Evolutionary conservation across 495 filamentous ascomycete genomes (phyloP), one percentile per base, ranked within the genome.

Genomic region (Neurospora sp.): DNA sequence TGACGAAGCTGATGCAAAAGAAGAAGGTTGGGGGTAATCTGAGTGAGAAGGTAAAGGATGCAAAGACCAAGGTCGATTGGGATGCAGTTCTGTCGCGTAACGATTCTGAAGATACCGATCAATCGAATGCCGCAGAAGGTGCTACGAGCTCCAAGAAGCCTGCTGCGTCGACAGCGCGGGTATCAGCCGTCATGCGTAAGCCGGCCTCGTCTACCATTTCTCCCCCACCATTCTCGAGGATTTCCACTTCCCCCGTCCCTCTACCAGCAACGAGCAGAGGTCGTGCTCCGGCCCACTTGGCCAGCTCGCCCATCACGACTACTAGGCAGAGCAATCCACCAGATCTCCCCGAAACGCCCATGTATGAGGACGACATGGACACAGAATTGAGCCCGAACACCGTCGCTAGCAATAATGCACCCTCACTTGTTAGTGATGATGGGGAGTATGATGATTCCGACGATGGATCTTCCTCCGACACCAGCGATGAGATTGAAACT

Each of bases 361-460:
- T 83, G 69, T 83, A 85, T 69, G 79, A 84, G 18, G 86, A 87
- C 16, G 82, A 85, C 39, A 78, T 89, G 71, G 87, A 89, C 69
- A 83, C 83, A 38, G 91, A 93, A 69, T 83, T 96, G 42, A 95
- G 92, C 76, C 94, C 94, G 8, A 88, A 93, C 74, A 93, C 93
- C 7, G 83, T 91, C 39, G 88, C 92, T 41, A 92, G 92, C 76
- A 94, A 95, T 79, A 87, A 87, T 69, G 91, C 92, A 12, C 94
- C 94, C 14, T 95, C 93, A 53, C 83, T 97, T 71, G 92, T 97
- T 74, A 94, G 92, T 82, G 94, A 97, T 80, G 91, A 94, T 78
- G 91, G 89, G 71, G 90, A 92, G 76, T 92, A 94, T 76, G 90
- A 89, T 73, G 88, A 90, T 70, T 85, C 83, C 3, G 82, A 83